phyloP scores from a whole-genome alignment of 2,329 filamentous ascomycete species.

The Lanzia echinophila region DNA sequence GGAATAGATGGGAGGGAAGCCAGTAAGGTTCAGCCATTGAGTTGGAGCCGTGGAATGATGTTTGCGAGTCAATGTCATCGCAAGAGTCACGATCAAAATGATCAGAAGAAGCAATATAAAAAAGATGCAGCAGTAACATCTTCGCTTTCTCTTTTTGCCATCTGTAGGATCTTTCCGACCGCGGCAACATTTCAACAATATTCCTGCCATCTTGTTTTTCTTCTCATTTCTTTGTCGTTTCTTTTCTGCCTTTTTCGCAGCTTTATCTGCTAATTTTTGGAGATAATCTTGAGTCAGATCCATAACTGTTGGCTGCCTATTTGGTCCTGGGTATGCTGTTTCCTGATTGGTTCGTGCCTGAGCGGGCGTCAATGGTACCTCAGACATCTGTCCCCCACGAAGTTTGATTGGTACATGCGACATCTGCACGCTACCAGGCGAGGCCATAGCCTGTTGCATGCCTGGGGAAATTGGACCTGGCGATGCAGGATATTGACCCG shows the following conservation, averaged over 20 bases:
- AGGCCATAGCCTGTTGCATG: constrained; percentile 54
- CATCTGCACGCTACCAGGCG: constrained; percentile 56
- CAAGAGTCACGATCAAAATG: constrained; percentile 51
- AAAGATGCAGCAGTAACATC: constrained; percentile 49
- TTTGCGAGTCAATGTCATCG: constrained; percentile 44
- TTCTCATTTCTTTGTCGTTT: constrained; percentile 54
- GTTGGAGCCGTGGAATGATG: constrained; percentile 35
- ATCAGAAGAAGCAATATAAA: constrained; percentile 47
- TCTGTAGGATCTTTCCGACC: constrained; percentile 57
- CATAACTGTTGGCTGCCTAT: constrained; percentile 15
- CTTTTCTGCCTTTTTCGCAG: constrained; percentile 29
- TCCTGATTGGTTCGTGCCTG: constrained; percentile 27
- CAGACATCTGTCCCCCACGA: constrained; percentile 49
- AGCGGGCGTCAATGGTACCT: constrained; percentile 48
- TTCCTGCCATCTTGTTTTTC: constrained; percentile 55
- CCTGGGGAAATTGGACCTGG: constrained; percentile 58
- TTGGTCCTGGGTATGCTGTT: constrained; percentile 25
- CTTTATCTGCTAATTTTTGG: constrained; percentile 7
- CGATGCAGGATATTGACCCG: constrained; percentile 51
- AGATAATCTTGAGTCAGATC: constrained; percentile 10
- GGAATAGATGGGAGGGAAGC: constrained; percentile 79
- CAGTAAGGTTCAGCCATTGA: constrained; percentile 76
- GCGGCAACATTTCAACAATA: constrained; percentile 58
- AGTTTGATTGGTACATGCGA: too few relatives aligned
- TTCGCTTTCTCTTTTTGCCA: constrained; percentile 53